Base-by-base conservation (phyloP, 805 yeast species). In the Clavispora carvajalis region DNA sequence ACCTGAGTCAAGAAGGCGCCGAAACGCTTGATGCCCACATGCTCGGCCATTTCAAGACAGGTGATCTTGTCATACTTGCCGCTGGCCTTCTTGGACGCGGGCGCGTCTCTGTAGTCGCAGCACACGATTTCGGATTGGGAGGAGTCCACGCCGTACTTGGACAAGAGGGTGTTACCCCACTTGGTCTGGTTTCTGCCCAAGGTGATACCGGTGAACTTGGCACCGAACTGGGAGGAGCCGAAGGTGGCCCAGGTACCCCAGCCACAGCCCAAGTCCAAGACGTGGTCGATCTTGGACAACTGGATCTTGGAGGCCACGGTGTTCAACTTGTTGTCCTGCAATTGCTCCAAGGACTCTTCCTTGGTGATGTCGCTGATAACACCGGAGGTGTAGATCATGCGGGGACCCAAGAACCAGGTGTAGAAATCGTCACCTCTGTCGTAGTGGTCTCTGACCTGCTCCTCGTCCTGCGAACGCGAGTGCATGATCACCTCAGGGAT, bases 361-460 rank as follows among this genome's bases (percentile, higher is more conserved):
- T 60, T 65, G 48, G 69, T 69, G 55, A 80, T 82, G 62, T 88
- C 95, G 46, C 78, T 60, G 56, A 89, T 80, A 39, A 85, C 69
- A 59, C 96, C 96, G 17, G 91, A 80, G 26, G 96, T 89, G 71
- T 88, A 89, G 61, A 89, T 75, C 96, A 88, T 88, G 66, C 96
- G 80, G 47, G 95, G 93, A 46, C 96, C 96, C 53, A 88, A 71
- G 72, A 88, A 88, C 95, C 95, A 88, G 41, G 89, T 69, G 76
- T 89, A 89, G 66, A 88, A 88, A 65, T 89, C 96, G 60, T 88
- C 96, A 64, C 96, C 96, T 54, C 96, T 85, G 71, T 89, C 96
- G 63, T 88, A 88, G 69, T 88, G 95, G 57, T 85, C 96, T 65
- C 95, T 80, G 42, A 88, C 96, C 67, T 88, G 96, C 67, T 88